These are phyloP conservation scores for Waltergamsia citrina DNA, from an alignment of 2,329 filamentous ascomycete genomes.

Conservation along the genomic window DNA sequence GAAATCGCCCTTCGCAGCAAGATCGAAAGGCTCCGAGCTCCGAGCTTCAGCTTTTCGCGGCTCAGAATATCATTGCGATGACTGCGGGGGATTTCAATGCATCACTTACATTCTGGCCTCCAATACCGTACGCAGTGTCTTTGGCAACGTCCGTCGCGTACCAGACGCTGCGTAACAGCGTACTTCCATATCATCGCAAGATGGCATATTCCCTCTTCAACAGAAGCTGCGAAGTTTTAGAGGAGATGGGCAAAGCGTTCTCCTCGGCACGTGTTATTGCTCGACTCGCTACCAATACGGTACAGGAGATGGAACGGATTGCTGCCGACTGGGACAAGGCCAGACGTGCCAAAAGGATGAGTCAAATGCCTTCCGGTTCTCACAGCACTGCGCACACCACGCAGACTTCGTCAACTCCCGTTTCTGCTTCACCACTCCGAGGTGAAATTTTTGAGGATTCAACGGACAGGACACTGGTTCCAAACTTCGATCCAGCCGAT, in stretches of 20 bases:
- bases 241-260: constrained; percentile 9
- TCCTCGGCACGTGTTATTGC: constrained; percentile 10
- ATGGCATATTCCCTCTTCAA: constrained; percentile 8
- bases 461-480: too few relatives aligned
- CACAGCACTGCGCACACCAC: too few relatives aligned
- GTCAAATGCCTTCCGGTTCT: too few relatives aligned
- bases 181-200: constrained; percentile 8
- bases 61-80: constrained; percentile 9
- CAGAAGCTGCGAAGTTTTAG: constrained; percentile 9
- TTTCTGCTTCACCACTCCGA: too few relatives aligned
- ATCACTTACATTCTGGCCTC: constrained; percentile 10
- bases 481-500: too few relatives aligned
- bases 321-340: constrained; percentile 5
- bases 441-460: not conserved
- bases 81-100: constrained; percentile 9
- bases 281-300: constrained; percentile 9
- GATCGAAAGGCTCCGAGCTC: constrained; percentile 1
- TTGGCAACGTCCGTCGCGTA: constrained; percentile 12
- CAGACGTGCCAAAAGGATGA: constrained; percentile 1
- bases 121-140: constrained; percentile 11
- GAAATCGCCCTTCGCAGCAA: constrained; percentile 6
- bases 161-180: constrained; percentile 10
- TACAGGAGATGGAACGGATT: constrained; percentile 11
- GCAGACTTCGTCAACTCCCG: too few relatives aligned
- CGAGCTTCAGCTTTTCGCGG: constrained; percentile 10